These are phyloP conservation scores for Stephania cephalantha DNA, from an alignment of 164 flowering plant species.

Conservation along the genomic window DNA sequence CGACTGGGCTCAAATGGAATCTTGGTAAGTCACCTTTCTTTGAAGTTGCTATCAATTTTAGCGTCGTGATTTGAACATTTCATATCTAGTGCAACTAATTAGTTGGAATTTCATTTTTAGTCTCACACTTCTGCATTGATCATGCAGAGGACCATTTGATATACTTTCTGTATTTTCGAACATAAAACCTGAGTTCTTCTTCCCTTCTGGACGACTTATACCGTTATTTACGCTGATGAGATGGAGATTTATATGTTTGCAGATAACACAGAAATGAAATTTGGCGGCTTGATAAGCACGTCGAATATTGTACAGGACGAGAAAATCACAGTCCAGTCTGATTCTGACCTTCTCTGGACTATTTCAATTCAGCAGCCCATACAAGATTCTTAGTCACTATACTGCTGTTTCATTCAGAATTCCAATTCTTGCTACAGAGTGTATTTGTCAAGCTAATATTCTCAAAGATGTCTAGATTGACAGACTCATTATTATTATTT, in stretches of 20 bases:
- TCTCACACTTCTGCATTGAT: not conserved
- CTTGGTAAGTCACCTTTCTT: conserved; percentile 53
- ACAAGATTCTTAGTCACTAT: not conserved
- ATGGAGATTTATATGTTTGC: conserved; percentile 16
- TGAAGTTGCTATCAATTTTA: not conserved
- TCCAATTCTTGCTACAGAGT: not conserved
- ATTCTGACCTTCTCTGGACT: conserved; percentile 91
- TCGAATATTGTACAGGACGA: conserved; percentile 68
- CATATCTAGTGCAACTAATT: not conserved
- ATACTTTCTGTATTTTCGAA: not conserved
- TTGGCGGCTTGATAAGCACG: conserved; percentile 84
- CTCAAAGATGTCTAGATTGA: not conserved
- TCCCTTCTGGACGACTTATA: not conserved
- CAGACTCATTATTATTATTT: not conserved
- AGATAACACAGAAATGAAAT: conserved; percentile 72
- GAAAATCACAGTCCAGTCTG: conserved; percentile 63
- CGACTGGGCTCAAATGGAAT: conserved; percentile 92
- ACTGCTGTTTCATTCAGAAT: not conserved
- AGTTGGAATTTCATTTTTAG: not conserved
- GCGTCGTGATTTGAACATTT: not conserved
- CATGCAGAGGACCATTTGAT: not conserved
- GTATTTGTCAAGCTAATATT: not conserved
- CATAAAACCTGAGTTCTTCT: not conserved
- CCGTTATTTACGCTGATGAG: not conserved
- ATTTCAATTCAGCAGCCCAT: conserved; percentile 51